Evolutionary conservation across 2,329 filamentous ascomycete species (phyloP).

Genomic region (Phyllosticta citrichinensis): DNA sequence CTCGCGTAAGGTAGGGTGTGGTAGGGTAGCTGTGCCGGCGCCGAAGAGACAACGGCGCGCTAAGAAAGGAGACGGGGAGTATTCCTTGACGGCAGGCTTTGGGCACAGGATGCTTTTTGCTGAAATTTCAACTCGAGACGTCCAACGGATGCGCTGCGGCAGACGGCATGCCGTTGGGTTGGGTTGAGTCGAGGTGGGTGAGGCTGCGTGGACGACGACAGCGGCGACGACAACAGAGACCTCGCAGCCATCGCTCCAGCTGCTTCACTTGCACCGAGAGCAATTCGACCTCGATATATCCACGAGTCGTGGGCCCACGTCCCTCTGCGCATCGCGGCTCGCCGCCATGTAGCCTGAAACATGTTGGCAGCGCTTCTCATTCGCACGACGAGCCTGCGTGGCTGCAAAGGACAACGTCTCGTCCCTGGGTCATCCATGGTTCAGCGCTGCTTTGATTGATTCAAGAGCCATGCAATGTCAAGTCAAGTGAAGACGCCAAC

Average conservation of each 20-base stretch:
- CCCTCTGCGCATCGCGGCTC: neutral
- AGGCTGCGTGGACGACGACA: too few species aligned
- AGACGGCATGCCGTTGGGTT: neutral
- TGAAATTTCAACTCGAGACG: neutral
- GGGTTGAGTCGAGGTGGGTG: too few species aligned
- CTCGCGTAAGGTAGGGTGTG: neutral
- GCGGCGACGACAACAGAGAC: too few species aligned
- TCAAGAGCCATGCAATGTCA: neutral
- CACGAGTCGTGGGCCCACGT: neutral
- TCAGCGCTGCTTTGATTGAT: slow-evolving; percentile 1
- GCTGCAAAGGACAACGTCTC: slow-evolving; percentile 4
- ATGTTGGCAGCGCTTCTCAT: slow-evolving; percentile 4
- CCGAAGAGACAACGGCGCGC: neutral
- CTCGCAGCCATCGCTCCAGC: too few species aligned
- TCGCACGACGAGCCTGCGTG: slow-evolving; percentile 9
- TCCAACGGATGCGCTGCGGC: neutral
- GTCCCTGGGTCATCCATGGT: slow-evolving; percentile 3
- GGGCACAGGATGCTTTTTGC: neutral
- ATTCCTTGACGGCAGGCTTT: neutral
- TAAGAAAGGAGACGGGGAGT: neutral
- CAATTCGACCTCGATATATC: too few species aligned
- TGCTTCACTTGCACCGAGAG: too few species aligned
- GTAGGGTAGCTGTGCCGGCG: neutral
- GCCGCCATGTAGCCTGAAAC: slow-evolving; percentile 5
- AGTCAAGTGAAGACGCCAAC: too few species aligned